phyloP scores from a whole-genome alignment of 192 early-diverging fungal genomes.

The Podila epicladia region DNA sequence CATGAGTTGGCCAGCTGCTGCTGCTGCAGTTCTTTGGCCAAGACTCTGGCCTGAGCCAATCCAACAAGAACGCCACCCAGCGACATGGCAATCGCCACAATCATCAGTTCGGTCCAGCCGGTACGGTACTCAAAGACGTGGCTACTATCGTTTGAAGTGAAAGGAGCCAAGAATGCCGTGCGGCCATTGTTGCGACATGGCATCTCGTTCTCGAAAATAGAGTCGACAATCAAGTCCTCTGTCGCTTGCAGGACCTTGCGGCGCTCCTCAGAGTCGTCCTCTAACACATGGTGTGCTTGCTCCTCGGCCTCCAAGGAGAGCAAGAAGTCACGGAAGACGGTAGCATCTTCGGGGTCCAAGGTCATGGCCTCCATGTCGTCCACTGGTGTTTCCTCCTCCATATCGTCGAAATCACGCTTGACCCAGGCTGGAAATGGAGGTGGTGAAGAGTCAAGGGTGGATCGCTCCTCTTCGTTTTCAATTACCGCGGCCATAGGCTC shows the following conservation, averaged over 20 bases:
- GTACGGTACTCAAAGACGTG: slow-evolving; percentile 18
- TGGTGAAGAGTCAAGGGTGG: neutral
- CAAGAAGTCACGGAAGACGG: slow-evolving; percentile 34
- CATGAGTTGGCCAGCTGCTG: neutral
- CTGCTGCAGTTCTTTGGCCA: slow-evolving; percentile 8
- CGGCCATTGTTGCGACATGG: slow-evolving; percentile 1
- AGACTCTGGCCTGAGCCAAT: slow-evolving; percentile 15
- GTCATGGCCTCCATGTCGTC: slow-evolving; percentile 42
- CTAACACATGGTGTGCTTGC: neutral
- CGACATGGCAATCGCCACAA: slow-evolving; percentile 21
- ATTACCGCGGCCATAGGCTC: neutral
- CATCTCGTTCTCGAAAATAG: slow-evolving; percentile 14
- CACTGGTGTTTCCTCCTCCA: neutral
- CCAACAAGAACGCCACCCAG: slow-evolving; percentile 29
- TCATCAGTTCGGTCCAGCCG: slow-evolving; percentile 33
- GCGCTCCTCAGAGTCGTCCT: neutral
- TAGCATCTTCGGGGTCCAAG: slow-evolving; percentile 53
- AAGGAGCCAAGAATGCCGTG: neutral
- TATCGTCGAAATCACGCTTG: neutral
- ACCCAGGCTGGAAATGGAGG: neutral
- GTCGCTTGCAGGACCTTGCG: neutral
- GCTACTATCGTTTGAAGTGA: neutral
- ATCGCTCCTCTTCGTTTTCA: neutral
- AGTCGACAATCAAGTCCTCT: slow-evolving; percentile 7
- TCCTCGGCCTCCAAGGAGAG: slow-evolving; percentile 22